Percentiles rank a stretch among this genome's conserved stretches.
Evolutionary conservation across 768 basidiomycete species (phyloP).

Genomic region (Filobasidium floriforme): DNA sequence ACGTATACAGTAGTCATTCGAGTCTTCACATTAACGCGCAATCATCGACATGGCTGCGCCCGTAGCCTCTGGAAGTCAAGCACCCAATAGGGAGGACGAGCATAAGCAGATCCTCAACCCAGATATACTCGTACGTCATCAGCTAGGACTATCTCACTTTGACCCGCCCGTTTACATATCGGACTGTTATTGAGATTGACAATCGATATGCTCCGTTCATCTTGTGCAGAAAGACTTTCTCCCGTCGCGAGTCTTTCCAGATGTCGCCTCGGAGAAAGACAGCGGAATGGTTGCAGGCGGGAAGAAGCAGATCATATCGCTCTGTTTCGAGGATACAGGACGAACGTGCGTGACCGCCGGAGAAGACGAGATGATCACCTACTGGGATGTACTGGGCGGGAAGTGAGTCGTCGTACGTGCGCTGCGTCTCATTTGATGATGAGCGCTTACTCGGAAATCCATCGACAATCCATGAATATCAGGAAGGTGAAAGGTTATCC

Average conservation of each 20-base stretch:
- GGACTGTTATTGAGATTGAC: not conserved
- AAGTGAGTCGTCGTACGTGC: conserved; percentile 61
- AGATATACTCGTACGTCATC: not conserved
- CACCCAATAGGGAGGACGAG: not conserved
- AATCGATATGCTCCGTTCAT: too few species aligned
- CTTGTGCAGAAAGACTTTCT: not conserved
- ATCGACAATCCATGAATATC: conserved; percentile 10
- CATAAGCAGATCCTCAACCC: not conserved
- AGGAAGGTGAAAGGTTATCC: conserved; percentile 66
- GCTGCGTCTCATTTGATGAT: not conserved
- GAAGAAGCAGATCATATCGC: conserved; percentile 58
- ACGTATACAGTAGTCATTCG: too few species aligned
- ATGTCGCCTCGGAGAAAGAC: not conserved
- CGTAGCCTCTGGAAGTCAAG: not conserved
- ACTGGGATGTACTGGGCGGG: conserved; percentile 83
- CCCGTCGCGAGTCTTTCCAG: not conserved
- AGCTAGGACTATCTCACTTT: not conserved
- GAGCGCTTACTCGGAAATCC: conserved; percentile 4
- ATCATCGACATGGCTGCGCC: not conserved
- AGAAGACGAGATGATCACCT: conserved; percentile 84
- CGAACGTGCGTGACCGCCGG: conserved; percentile 75
- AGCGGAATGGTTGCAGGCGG: not conserved
- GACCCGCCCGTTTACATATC: not conserved
- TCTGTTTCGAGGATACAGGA: conserved; percentile 85
- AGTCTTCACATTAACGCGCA: not conserved